Conservation (phyloP, 495 filamentous ascomycete species). For the Astrothelium subdiscretum region DNA sequence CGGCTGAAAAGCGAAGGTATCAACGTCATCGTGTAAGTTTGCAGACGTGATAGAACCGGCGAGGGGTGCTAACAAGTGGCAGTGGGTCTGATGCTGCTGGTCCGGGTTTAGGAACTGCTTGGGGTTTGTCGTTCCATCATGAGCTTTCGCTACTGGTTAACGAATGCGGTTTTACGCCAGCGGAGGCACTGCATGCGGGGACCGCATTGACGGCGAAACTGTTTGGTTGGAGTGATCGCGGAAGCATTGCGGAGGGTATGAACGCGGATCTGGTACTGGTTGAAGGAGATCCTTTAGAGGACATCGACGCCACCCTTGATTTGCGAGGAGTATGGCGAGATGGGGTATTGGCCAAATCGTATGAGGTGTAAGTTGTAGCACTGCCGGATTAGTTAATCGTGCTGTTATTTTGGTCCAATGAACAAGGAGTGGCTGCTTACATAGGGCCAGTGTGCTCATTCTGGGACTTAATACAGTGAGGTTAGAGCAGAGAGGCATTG, state of each 20-base stretch:
- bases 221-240: constrained; percentile 26
- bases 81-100: constrained; percentile 27
- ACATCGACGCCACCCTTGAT: constrained; percentile 27
- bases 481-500: too few relatives aligned
- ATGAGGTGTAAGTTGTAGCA: too few relatives aligned
- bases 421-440: too few relatives aligned
- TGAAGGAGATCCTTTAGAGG: constrained; percentile 26
- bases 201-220: constrained; percentile 20
- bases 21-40: constrained; percentile 23
- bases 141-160: constrained; percentile 27
- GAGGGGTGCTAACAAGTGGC: not conserved
- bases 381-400: too few relatives aligned
- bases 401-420: too few relatives aligned
- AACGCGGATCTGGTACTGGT: constrained; percentile 28
- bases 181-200: constrained; percentile 23
- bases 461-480: too few relatives aligned
- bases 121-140: constrained; percentile 25
- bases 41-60: not conserved
- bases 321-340: constrained; percentile 23
- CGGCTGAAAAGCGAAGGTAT: constrained; percentile 24
- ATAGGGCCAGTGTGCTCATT: too few relatives aligned
- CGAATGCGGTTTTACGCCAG: constrained; percentile 23
- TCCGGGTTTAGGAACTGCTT: constrained; percentile 26
- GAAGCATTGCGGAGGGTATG: constrained; percentile 20
- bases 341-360: too few relatives aligned